Evolutionary conservation across 805 yeast species (phyloP).

Genomic region (Danielia oregonensis): DNA sequence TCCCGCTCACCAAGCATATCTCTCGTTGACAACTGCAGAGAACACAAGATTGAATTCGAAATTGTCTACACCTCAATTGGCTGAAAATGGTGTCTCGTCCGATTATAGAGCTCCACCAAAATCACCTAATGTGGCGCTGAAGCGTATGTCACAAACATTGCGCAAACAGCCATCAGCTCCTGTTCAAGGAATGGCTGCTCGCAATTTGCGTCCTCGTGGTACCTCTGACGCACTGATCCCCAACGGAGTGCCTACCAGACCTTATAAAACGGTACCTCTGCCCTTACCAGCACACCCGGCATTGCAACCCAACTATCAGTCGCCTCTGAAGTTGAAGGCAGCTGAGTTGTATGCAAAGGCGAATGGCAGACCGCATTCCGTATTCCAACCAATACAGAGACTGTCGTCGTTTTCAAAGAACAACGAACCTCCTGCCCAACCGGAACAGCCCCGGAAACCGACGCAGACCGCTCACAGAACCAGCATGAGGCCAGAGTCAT

Average conservation of each 20-base stretch:
- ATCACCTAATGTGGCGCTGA: constrained; percentile 11
- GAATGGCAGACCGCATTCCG: constrained; percentile 37
- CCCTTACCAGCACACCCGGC: constrained; percentile 41
- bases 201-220: constrained; percentile 36
- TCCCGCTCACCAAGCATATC: constrained; percentile 61
- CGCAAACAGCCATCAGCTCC: constrained; percentile 22
- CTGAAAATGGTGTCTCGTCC: constrained; percentile 11
- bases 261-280: constrained; percentile 26
- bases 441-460: too few relatives aligned
- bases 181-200: constrained; percentile 18
- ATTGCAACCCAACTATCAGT: constrained; percentile 32
- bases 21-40: constrained; percentile 72
- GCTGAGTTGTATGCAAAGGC: constrained; percentile 55
- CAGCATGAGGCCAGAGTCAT: constrained; percentile 5
- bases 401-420: constrained; percentile 58
- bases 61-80: constrained; percentile 40
- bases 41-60: constrained; percentile 72
- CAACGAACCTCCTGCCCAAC: constrained; percentile 13
- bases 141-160: constrained; percentile 25
- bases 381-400: constrained; percentile 38
- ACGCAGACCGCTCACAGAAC: constrained; percentile 4
- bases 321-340: constrained; percentile 41
- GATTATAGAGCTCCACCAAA: constrained; percentile 6
- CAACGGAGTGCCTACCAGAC: constrained; percentile 28
- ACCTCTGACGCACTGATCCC: constrained; percentile 4